phyloP scores from a whole-genome alignment of 345 rosid genomes.

The Populus ilicifolia region DNA sequence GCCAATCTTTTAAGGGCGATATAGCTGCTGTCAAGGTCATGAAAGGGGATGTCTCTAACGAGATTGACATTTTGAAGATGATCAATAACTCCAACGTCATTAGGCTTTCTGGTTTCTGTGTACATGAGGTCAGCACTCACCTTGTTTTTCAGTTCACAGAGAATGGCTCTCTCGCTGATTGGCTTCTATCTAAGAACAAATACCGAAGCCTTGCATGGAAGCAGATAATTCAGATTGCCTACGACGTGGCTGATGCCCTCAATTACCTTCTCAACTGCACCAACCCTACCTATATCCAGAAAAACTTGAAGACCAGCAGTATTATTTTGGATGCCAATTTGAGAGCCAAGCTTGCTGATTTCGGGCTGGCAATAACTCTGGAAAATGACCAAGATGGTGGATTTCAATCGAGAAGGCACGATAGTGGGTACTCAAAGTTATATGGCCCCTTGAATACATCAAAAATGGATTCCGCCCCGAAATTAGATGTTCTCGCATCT shows the following conservation, averaged over 20 bases:
- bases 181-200: slow-evolving; percentile 44
- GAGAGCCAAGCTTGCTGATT: slow-evolving; percentile 74
- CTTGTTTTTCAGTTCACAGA: slow-evolving; percentile 75
- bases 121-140: slow-evolving; percentile 65
- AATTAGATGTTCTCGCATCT: slow-evolving; percentile 74
- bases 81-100: slow-evolving; percentile 73
- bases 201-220: slow-evolving; percentile 57
- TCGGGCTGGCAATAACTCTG: slow-evolving; percentile 64
- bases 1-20: slow-evolving; percentile 51
- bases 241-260: slow-evolving; percentile 67
- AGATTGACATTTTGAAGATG: slow-evolving; percentile 74
- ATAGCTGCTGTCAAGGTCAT: slow-evolving; percentile 73
- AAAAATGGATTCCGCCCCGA: slow-evolving; percentile 83
- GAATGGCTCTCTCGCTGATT: slow-evolving; percentile 63
- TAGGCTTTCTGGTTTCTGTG: slow-evolving; percentile 82
- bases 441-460: slow-evolving; percentile 79
- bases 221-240: slow-evolving; percentile 74
- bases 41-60: slow-evolving; percentile 72
- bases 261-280: slow-evolving; percentile 75
- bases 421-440: slow-evolving; percentile 79
- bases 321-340: slow-evolving; percentile 65
- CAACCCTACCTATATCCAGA: slow-evolving; percentile 75
- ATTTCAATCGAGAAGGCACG: slow-evolving; percentile 69
- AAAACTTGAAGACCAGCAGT: slow-evolving; percentile 78
- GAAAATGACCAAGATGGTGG: slow-evolving; percentile 43